phyloP scores from a whole-genome alignment of 352 stramenopile genomes.

The Blastocystis sp. region DNA sequence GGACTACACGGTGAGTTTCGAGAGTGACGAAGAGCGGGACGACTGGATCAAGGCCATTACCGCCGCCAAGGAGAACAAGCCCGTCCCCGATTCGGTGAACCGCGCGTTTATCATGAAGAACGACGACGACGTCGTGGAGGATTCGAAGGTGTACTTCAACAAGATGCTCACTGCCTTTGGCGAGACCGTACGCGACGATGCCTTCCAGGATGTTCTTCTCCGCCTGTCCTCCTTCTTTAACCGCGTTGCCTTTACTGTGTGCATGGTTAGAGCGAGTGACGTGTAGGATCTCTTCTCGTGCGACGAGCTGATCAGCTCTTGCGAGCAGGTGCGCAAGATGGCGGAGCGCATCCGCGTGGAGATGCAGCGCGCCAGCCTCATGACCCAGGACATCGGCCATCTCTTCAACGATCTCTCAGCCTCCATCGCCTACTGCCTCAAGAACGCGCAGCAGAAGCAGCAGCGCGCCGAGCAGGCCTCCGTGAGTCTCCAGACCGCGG shows the following conservation, averaged over 20 bases:
- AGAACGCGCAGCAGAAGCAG: slow-evolving; percentile 59
- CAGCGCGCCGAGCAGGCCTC: slow-evolving; percentile 4
- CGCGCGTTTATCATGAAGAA: slow-evolving; percentile 65
- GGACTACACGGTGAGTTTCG: slow-evolving; percentile 59
- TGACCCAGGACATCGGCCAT: slow-evolving; percentile 62
- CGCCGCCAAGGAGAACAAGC: slow-evolving; percentile 66
- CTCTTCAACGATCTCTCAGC: slow-evolving; percentile 46
- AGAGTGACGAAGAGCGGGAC: slow-evolving; percentile 44
- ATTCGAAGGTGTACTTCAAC: slow-evolving; percentile 61
- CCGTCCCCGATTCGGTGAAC: slow-evolving; percentile 58
- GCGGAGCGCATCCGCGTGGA: slow-evolving; percentile 10
- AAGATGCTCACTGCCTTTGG: slow-evolving; percentile 52
- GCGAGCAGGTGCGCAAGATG: slow-evolving; percentile 65
- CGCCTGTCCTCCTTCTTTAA: slow-evolving; percentile 53
- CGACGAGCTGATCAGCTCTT: slow-evolving; percentile 20
- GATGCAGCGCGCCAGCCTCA: slow-evolving; percentile 59
- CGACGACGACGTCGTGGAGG: slow-evolving; percentile 43
- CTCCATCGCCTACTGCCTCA: slow-evolving; percentile 54
- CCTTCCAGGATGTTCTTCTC: slow-evolving; percentile 59
- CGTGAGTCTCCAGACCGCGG: not conserved
- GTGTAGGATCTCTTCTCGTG: slow-evolving; percentile 14
- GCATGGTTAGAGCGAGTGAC: not conserved
- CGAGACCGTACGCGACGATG: slow-evolving; percentile 36
- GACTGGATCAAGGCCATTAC: slow-evolving; percentile 63
- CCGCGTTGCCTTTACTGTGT: slow-evolving; percentile 43